Evolutionary conservation across 345 rosid genomes (phyloP).

Genomic region (Boechera divaricarpa): DNA sequence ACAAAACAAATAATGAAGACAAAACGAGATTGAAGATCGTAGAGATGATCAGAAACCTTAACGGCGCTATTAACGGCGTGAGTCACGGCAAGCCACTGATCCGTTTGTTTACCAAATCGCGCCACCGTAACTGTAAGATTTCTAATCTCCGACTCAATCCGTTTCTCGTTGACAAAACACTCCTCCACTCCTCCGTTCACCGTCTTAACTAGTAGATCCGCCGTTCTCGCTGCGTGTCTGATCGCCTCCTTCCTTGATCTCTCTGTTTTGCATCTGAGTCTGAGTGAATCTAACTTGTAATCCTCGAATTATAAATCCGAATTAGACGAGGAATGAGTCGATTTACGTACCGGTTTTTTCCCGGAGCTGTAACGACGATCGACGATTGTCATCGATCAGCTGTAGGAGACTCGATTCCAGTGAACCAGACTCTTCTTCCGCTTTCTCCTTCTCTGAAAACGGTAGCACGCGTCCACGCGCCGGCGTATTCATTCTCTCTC

Average conservation of each 20-base stretch:
- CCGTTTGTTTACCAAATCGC: slow-evolving; percentile 74
- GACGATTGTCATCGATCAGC: slow-evolving; percentile 64
- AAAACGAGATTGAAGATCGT: not conserved
- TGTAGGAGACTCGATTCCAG: slow-evolving; percentile 70
- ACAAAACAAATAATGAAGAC: not conserved
- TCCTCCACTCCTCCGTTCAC: slow-evolving; percentile 90
- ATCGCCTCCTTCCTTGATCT: slow-evolving; percentile 81
- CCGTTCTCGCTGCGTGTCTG: slow-evolving; percentile 59
- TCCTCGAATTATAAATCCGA: not conserved
- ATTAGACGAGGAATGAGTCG: not conserved
- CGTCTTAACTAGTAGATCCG: slow-evolving; percentile 76
- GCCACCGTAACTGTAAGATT: slow-evolving; percentile 61
- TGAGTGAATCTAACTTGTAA: not conserved
- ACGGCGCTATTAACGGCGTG: slow-evolving; percentile 76
- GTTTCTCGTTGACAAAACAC: slow-evolving; percentile 75
- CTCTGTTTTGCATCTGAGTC: slow-evolving; percentile 42
- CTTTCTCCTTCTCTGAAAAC: slow-evolving; percentile 42
- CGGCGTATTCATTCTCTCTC: slow-evolving; percentile 50
- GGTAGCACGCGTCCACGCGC: slow-evolving; percentile 48
- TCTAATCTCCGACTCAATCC: slow-evolving; percentile 81
- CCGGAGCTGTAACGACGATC: slow-evolving; percentile 63
- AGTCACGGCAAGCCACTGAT: slow-evolving; percentile 81
- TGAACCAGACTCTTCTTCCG: slow-evolving; percentile 46
- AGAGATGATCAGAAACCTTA: slow-evolving; percentile 53
- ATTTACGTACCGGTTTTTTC: slow-evolving; percentile 59